phyloP scores from a whole-genome alignment of 2,329 filamentous ascomycete genomes.

The Diplodia scrobiculata region DNA sequence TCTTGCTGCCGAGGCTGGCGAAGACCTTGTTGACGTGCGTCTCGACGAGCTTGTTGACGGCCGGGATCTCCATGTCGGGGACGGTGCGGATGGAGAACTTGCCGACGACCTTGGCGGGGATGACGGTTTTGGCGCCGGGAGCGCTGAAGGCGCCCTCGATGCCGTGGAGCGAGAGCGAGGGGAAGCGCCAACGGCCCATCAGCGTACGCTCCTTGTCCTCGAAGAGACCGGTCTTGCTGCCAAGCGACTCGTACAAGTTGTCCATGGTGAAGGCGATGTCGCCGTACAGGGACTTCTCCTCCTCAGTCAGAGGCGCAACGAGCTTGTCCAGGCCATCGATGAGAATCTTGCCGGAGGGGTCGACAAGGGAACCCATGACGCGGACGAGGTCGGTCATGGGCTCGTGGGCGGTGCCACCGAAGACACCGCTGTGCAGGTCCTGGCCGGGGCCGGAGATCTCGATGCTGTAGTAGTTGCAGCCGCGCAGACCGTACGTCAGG shows the following conservation, averaged over 20 bases:
- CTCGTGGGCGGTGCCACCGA: constrained; percentile 93
- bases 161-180: constrained; percentile 90
- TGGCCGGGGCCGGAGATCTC: constrained; percentile 88
- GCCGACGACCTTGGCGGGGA: constrained; percentile 94
- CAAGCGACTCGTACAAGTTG: constrained; percentile 87
- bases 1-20: constrained; percentile 86
- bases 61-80: constrained; percentile 91
- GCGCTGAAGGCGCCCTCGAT: constrained; percentile 93
- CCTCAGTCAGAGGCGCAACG: constrained; percentile 81
- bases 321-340: constrained; percentile 94
- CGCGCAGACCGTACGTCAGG: constrained; percentile 92
- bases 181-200: constrained; percentile 95
- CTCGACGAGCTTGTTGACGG: constrained; percentile 82
- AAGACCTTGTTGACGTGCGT: constrained; percentile 83
- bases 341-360: constrained; percentile 86
- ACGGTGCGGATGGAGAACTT: constrained; percentile 99
- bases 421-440: constrained; percentile 95
- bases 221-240: constrained; percentile 83
- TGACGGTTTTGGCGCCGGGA: constrained; percentile 95
- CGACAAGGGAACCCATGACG: constrained; percentile 80
- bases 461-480: constrained; percentile 96
- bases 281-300: constrained; percentile 86
- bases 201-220: constrained; percentile 87
- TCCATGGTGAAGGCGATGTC: constrained; percentile 95
- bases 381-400: constrained; percentile 95